Percentiles rank a stretch among this genome's conserved stretches.
Evolutionary conservation across 2,329 filamentous ascomycete genomes (phyloP).

Genomic region (Stagonosporopsis chrysanthemi): DNA sequence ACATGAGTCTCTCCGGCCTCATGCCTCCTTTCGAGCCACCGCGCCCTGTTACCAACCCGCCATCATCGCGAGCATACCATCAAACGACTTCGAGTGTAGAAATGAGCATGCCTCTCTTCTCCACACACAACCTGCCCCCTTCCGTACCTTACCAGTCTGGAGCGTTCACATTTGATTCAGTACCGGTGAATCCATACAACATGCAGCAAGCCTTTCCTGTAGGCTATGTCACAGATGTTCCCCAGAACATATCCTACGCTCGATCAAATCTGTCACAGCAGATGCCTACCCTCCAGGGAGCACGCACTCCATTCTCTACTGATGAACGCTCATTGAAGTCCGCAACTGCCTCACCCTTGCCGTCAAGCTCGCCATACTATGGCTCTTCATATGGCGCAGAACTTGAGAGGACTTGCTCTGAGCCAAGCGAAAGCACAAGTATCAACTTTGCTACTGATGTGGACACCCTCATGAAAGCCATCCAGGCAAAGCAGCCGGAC

Average conservation of each 20-base stretch:
- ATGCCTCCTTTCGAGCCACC: constrained; percentile 42
- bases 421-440: constrained; percentile 53
- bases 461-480: constrained; percentile 86
- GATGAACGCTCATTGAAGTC: constrained; percentile 51
- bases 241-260: constrained; percentile 40
- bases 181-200: constrained; percentile 47
- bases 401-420: constrained; percentile 57
- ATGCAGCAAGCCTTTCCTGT: constrained; percentile 45
- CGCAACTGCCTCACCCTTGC: constrained; percentile 53
- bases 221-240: constrained; percentile 35
- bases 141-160: constrained; percentile 49
- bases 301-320: constrained; percentile 35
- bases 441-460: constrained; percentile 80
- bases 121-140: constrained; percentile 35
- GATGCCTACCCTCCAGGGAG: constrained; percentile 40
- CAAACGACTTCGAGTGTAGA: constrained; percentile 44
- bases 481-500: constrained; percentile 71
- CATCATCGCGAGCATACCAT: constrained; percentile 41
- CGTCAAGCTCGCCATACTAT: constrained; percentile 51
- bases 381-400: constrained; percentile 40
- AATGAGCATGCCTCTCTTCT: constrained; percentile 48
- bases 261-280: constrained; percentile 30
- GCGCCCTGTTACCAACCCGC: constrained; percentile 33
- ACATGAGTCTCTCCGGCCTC: constrained; percentile 42
- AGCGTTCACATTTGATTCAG: constrained; percentile 45